Base-by-base conservation (phyloP, 441 rosid species). In the California macrophylla region DNA sequence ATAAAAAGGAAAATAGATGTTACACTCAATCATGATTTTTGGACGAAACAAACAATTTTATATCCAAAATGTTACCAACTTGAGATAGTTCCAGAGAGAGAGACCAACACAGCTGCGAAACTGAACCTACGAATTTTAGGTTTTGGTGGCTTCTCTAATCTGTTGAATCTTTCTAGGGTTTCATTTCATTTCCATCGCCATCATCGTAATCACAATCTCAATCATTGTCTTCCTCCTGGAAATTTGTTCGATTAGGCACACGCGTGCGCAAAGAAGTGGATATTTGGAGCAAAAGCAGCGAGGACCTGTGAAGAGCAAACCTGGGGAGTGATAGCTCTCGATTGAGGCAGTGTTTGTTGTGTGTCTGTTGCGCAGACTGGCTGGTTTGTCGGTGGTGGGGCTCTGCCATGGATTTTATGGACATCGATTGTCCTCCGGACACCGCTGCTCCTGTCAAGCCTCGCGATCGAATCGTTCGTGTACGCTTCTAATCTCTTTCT, bases 311-410 rank as follows among this genome's bases (percentile, higher is more conserved):
- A 42, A 3, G 75, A 62, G 75, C 76, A 79, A 82, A 77, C 70
- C 85, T 83, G 89, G 86, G 82, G 83, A 75, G 82, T 76, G 80
- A 76, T 69, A 75, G 76, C 66, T 83, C 83, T 42, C 81, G 81
- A 64, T 80, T 85, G 61, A 75, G 86, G 76, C 81, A 71, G 60
- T 83, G 85, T 71, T 76, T 85, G 75, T 24, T 58, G 64, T 58
- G 64, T 58, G 81, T 80, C 40, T 69, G 73, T 66, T 85, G 86
- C 71, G 77, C 83, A 16, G 87, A 80, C 71, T 83, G 83, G 77
- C 70, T 85, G 60, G 62, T 78, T 54, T 82, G 79, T 67, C 63
- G 69, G 71, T 82, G 81, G 71, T 15, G 65, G 65, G 15, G 36
- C 65, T 61, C 65, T 71, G 79, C 73, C 75, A 75, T 69, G 71